Base-by-base conservation (phyloP, 805 yeast genomes). In the Ogataea chonburiensis region DNA sequence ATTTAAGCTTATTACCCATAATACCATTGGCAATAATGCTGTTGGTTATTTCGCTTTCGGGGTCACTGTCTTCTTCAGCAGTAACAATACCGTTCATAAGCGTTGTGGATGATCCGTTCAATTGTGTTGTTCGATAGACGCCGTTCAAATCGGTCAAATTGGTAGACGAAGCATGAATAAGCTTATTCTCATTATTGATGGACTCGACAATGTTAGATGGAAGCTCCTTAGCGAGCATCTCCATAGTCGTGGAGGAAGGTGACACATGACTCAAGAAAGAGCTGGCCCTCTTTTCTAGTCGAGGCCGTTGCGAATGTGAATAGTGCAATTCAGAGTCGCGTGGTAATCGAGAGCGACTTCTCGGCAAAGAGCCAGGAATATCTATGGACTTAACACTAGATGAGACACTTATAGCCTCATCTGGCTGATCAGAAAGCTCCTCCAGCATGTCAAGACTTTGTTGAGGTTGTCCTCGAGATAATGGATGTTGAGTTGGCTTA, bases 141-240 rank as follows among this genome's bases (percentile, higher is more conserved):
- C 12, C 11, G 15, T 18, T 18, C 14, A 37, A 26, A 7, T 41
- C 44, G 14, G 17, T 15, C 22, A 38, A 18, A 14, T 37, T 36
- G 2, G 50, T 29, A 2, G 46, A 31, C 3, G 52, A 33, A 12
- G 45, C 46, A 29, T 47, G 51, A 19, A 53, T 28, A 19, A 52
- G 11, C 30, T 43, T 56, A 33, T 58, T 56, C 29, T 55, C 61
- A 27, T 55, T 51, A 25, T 54, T 43, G 28, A 56, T 49, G 3
- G 61, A 55, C 19, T 55, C 60, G 31, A 58, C 48, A 23, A 58
- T 37, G 27, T 56, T 50, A 5, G 52, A 37, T 3, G 63, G 61
- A 13, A 56, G 43, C 37, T 56, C 60, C 33, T 53, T 55, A 6
- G 47, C 31, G n/a, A 53, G 25, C 45, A 54, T 45, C 24, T 49